Evolutionary conservation across 257 asterid genomes (phyloP).

Genomic region (Fraxinus quadrangulata): DNA sequence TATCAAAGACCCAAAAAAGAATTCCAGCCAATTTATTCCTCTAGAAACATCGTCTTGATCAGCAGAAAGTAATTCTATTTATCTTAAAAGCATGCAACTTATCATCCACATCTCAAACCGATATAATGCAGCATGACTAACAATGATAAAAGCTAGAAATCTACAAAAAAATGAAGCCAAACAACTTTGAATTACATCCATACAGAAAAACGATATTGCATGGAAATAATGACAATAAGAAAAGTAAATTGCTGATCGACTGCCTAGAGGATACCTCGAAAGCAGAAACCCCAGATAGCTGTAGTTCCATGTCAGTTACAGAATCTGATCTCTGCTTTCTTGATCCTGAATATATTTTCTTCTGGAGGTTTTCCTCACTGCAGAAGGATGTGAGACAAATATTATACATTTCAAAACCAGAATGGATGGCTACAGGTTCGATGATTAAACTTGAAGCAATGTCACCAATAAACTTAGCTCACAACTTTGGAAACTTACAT

Average conservation of each 20-base stretch:
- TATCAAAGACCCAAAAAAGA: background rate
- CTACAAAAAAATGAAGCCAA: background rate
- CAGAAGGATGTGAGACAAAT: conserved; percentile 14
- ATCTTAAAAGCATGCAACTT: background rate
- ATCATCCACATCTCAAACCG: conserved; percentile 4
- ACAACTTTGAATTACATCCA: background rate
- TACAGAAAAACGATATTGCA: background rate
- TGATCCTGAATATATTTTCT: conserved; percentile 19
- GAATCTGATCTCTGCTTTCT: conserved; percentile 22
- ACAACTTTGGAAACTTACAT: conserved; percentile 12
- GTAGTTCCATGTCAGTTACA: conserved; percentile 20
- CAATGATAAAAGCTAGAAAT: background rate
- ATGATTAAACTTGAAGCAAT: conserved; percentile 15
- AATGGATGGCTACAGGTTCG: background rate
- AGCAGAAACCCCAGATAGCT: conserved; percentile 25
- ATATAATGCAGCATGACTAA: background rate
- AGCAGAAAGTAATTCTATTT: background rate
- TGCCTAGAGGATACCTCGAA: conserved; percentile 32
- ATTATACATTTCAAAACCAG: background rate
- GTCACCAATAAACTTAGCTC: background rate
- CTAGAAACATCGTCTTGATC: background rate
- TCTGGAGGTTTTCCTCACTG: conserved; percentile 21
- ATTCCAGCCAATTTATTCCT: background rate
- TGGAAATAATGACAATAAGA: conserved; percentile 4
- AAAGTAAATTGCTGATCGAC: conserved; percentile 14